Conservation (phyloP, 2,329 filamentous ascomycete genomes). For the Fusarium euwallaceae region DNA sequence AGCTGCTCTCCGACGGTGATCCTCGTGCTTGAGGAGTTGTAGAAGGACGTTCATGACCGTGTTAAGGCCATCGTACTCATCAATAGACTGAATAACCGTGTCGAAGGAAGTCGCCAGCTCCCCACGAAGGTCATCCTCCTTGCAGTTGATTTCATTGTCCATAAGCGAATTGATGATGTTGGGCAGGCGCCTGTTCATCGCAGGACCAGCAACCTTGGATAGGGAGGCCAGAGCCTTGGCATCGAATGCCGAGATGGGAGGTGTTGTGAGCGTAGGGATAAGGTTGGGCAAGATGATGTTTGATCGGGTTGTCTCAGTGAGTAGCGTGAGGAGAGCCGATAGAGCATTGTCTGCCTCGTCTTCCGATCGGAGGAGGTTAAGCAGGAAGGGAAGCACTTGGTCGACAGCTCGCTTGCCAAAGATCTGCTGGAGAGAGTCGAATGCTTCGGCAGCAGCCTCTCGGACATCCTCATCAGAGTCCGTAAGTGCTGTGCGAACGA, state of each 20-base stretch:
- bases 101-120: conserved; percentile 89
- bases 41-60: conserved; percentile 95
- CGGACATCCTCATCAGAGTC: conserved; percentile 91
- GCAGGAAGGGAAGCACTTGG: conserved; percentile 91
- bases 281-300: conserved; percentile 98
- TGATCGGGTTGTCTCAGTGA: conserved; percentile 92
- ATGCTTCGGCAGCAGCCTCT: conserved; percentile 96
- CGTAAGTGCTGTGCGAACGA: conserved; percentile 91
- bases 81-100: conserved; percentile 89
- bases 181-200: conserved; percentile 91
- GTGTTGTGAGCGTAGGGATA: conserved; percentile 89
- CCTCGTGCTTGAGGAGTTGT: conserved; percentile 89
- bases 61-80: conserved; percentile 96
- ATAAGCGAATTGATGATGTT: conserved; percentile 93
- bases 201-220: conserved; percentile 88
- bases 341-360: conserved; percentile 92
- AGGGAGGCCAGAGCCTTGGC: conserved; percentile 93
- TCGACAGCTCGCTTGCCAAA: conserved; percentile 95
- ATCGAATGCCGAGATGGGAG: conserved; percentile 94
- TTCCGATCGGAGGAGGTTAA: conserved; percentile 89
- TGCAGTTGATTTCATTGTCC: conserved; percentile 87
- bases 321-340: conserved; percentile 89
- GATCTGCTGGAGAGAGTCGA: conserved; percentile 93
- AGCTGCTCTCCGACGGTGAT: conserved; percentile 84
- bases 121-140: conserved; percentile 77